phyloP scores from a whole-genome alignment of 768 basidiomycete species.

The Lepiota venenata region DNA sequence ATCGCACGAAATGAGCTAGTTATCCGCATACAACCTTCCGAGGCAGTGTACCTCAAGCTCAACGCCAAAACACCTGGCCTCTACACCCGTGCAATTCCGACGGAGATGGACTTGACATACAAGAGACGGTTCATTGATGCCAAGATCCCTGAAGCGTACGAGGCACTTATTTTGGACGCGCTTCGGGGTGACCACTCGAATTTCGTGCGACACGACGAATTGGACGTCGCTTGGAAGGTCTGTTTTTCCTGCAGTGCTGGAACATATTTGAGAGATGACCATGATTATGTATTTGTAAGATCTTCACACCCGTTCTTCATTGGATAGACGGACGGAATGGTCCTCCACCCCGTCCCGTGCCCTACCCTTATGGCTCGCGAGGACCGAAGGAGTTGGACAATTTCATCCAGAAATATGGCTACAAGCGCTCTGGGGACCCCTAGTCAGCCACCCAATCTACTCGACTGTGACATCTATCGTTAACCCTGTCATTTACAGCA shows the following conservation, averaged over 20 bases:
- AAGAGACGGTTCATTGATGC: constrained; percentile 89
- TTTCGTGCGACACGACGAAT: constrained; percentile 96
- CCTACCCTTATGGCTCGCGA: constrained; percentile 92
- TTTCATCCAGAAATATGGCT: constrained; percentile 78
- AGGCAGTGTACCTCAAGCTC: constrained; percentile 96
- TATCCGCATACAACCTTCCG: constrained; percentile 93
- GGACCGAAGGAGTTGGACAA: constrained; percentile 83
- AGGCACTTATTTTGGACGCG: constrained; percentile 92
- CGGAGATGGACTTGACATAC: constrained; percentile 98
- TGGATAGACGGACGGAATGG: constrained; percentile 88
- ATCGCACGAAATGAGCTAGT: constrained; percentile 97
- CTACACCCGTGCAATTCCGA: constrained; percentile 84
- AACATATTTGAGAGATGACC: constrained; percentile 1
- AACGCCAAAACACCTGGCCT: constrained; percentile 95
- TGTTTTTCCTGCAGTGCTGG: constrained; percentile 16
- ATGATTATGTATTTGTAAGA: constrained; percentile 44
- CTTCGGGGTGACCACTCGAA: constrained; percentile 99
- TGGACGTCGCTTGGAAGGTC: constrained; percentile 98
- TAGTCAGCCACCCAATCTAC: constrained; percentile 58
- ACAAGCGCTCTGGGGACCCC: constrained; percentile 56
- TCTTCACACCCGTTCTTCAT: constrained; percentile 92
- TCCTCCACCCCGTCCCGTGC: constrained; percentile 61
- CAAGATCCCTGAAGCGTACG: constrained; percentile 95
- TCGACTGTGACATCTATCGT: constrained; percentile 8
- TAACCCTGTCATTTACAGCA: constrained; percentile 33